phyloP scores from a whole-genome alignment of 1,139 yeast species.

The Pichia sp. region DNA sequence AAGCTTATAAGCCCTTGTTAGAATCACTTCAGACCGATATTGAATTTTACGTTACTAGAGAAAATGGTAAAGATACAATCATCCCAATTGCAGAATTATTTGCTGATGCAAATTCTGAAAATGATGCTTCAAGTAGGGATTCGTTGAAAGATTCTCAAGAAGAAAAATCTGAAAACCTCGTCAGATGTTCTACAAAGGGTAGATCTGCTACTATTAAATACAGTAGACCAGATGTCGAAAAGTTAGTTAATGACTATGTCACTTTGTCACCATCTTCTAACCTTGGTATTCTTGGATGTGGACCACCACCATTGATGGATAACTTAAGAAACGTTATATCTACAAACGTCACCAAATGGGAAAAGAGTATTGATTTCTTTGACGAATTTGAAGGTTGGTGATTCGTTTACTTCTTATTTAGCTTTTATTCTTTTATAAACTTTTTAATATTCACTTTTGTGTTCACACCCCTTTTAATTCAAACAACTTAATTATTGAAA shows the following conservation, averaged over 20 bases:
- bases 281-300: conserved; percentile 38
- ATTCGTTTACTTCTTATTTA: background rate
- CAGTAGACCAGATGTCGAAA: too few relatives aligned
- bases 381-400: conserved; percentile 22
- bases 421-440: background rate
- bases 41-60: conserved; percentile 16
- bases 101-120: too few relatives aligned
- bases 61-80: too few relatives aligned
- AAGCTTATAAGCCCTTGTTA: conserved; percentile 8
- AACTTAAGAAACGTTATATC: conserved; percentile 23
- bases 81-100: too few relatives aligned
- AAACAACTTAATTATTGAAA: too few relatives aligned
- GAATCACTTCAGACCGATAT: conserved; percentile 4
- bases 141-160: too few relatives aligned
- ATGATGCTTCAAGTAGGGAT: too few relatives aligned
- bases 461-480: background rate
- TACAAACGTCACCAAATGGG: conserved; percentile 7
- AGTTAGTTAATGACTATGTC: conserved; percentile 32
- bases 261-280: conserved; percentile 31
- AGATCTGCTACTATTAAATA: too few relatives aligned
- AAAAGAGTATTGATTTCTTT: conserved; percentile 20
- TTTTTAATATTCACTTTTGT: background rate
- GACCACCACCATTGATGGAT: conserved; percentile 42
- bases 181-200: too few relatives aligned
- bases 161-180: too few relatives aligned